phyloP scores from a whole-genome alignment of 352 stramenopile species.

The Phytophthora meadii region DNA sequence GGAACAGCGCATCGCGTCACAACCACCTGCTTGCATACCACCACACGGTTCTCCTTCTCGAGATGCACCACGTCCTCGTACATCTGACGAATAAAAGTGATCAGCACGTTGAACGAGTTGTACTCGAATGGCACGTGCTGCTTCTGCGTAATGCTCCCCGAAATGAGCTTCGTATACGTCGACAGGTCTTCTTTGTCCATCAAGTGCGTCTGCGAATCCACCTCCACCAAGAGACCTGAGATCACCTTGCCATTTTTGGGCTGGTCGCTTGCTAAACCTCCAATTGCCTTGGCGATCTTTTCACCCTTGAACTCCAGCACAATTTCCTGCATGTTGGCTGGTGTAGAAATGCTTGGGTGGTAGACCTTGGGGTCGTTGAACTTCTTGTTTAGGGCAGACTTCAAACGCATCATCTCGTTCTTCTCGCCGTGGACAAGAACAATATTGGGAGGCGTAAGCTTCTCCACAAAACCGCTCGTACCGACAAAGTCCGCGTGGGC shows the following conservation, averaged over 20 bases:
- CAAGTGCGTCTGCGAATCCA: constrained; percentile 86
- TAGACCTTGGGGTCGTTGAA: constrained; percentile 90
- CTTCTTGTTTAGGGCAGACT: constrained; percentile 92
- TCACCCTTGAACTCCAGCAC: constrained; percentile 90
- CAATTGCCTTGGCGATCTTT: constrained; percentile 90
- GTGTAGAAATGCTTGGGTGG: constrained; percentile 81
- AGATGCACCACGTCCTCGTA: constrained; percentile 75
- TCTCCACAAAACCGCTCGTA: constrained; percentile 96
- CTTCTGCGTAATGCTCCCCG: constrained; percentile 81
- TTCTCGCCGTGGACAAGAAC: constrained; percentile 98
- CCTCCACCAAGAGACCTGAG: constrained; percentile 84
- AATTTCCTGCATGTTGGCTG: constrained; percentile 90
- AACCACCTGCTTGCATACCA: constrained; percentile 78
- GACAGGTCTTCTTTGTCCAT: constrained; percentile 88
- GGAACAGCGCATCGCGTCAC: constrained; percentile 57
- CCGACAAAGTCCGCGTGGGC: constrained; percentile 98
- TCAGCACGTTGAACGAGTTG: constrained; percentile 81
- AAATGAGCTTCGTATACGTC: constrained; percentile 87
- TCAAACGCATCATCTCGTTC: constrained; percentile 97
- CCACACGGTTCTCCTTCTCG: constrained; percentile 62
- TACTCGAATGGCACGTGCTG: constrained; percentile 88
- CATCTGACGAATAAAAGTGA: constrained; percentile 86
- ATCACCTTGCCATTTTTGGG: constrained; percentile 83
- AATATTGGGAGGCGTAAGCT: constrained; percentile 93
- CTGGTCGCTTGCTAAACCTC: constrained; percentile 69